Evolutionary conservation across 129 eudicot species (phyloP).

Genomic region (Flaveria bidentis): DNA sequence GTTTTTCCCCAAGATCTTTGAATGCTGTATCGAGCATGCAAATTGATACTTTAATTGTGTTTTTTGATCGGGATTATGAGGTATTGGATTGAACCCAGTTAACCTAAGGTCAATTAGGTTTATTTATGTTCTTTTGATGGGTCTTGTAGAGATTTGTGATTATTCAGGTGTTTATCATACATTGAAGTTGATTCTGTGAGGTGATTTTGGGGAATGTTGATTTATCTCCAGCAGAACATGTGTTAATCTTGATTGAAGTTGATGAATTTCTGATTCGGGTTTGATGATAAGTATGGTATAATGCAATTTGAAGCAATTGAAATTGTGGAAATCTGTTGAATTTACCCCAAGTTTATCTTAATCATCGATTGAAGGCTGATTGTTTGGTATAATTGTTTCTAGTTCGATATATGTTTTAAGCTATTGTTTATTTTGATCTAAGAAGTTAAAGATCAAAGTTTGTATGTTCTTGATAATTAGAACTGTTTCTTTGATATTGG

Average conservation of each 20-base stretch:
- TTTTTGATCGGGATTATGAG: not conserved
- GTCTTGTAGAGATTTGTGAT: no score
- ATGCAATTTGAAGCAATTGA: not conserved
- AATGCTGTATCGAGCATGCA: constrained; percentile 9
- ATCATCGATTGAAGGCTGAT: not conserved
- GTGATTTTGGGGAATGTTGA: constrained; percentile 6
- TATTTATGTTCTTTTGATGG: not conserved
- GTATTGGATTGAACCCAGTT: not conserved
- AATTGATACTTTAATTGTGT: constrained; percentile 14
- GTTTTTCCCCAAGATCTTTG: not conserved
- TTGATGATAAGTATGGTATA: not conserved
- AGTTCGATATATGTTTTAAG: not conserved
- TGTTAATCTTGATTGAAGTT: not conserved
- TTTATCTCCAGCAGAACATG: not conserved
- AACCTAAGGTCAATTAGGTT: constrained; percentile 26
- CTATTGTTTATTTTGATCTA: not conserved
- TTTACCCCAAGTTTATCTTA: not conserved
- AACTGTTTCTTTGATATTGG: not conserved
- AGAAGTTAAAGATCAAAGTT: not conserved
- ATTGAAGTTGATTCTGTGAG: not conserved
- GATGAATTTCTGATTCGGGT: constrained; percentile 7
- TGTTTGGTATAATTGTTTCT: constrained; percentile 7
- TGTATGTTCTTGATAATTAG: not conserved
- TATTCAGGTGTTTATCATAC: no score
- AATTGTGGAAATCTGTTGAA: not conserved